Evolutionary conservation across 2,329 filamentous ascomycete genomes (phyloP).

Genomic region (Aspergillus sp.): DNA sequence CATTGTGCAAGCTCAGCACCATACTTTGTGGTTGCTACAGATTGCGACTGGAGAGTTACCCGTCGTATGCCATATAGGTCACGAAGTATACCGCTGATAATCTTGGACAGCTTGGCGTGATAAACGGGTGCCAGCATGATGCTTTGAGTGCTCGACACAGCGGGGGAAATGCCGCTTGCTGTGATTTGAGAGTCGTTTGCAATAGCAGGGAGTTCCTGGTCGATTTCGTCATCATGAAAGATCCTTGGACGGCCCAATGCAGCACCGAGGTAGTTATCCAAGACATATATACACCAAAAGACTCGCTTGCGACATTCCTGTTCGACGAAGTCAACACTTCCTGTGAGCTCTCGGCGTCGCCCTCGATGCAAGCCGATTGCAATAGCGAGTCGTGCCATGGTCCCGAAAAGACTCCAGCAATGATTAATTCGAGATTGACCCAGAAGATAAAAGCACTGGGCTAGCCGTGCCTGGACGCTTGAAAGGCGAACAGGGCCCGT

Average conservation of each 20-base stretch:
- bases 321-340: constrained; percentile 13
- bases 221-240: constrained; percentile 22
- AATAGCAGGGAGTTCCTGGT: constrained; percentile 20
- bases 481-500: constrained; percentile 32
- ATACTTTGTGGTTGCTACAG: constrained; percentile 43
- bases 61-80: constrained; percentile 40
- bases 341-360: constrained; percentile 14
- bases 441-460: constrained; percentile 36
- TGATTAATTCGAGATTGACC: constrained; percentile 36
- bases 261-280: constrained; percentile 21
- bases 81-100: constrained; percentile 45
- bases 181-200: constrained; percentile 23
- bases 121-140: constrained; percentile 49
- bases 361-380: constrained; percentile 32
- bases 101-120: constrained; percentile 46
- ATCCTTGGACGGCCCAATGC: constrained; percentile 18
- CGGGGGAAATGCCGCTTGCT: constrained; percentile 18
- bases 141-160: constrained; percentile 32
- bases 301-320: constrained; percentile 17
- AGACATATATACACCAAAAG: constrained; percentile 21
- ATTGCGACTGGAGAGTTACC: constrained; percentile 12
- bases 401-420: constrained; percentile 37
- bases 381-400: constrained; percentile 32
- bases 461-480: constrained; percentile 43
- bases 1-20: constrained; percentile 45